phyloP scores from a whole-genome alignment of 2,329 filamentous ascomycete genomes.

The Ceratocystis destructans region DNA sequence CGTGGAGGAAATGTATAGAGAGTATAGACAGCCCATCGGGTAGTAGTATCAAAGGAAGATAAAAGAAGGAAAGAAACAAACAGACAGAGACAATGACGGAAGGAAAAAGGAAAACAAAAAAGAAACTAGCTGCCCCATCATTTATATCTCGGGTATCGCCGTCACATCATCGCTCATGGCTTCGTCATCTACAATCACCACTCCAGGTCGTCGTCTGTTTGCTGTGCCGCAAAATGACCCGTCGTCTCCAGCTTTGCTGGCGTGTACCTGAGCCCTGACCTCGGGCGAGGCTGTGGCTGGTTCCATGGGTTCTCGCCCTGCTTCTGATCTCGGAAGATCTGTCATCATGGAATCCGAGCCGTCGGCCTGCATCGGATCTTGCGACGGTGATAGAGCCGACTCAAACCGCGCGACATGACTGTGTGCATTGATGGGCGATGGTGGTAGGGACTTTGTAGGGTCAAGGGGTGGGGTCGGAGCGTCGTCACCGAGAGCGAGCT shows the following conservation, averaged over 20 bases:
- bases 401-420: neutral
- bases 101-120: neutral
- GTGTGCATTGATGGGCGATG: conserved; percentile 7
- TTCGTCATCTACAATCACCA: conserved; percentile 12
- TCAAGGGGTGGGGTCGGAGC: conserved; percentile 15
- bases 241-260: neutral
- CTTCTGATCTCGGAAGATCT: conserved; percentile 12
- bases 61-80: neutral
- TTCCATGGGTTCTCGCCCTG: neutral
- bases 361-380: neutral
- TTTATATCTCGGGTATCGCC: conserved; percentile 5
- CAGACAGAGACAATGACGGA: neutral
- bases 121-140: neutral
- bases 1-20: neutral
- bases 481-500: conserved; percentile 14
- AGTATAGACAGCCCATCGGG: neutral
- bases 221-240: neutral
- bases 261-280: neutral
- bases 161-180: conserved; percentile 13
- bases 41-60: neutral
- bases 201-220: neutral
- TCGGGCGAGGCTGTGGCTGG: conserved; percentile 10
- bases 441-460: conserved; percentile 6
- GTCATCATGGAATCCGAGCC: conserved; percentile 8
- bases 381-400: neutral